Evolutionary conservation across 2,329 filamentous ascomycete genomes (phyloP).

Genomic region (Cordyceps tenuipes): DNA sequence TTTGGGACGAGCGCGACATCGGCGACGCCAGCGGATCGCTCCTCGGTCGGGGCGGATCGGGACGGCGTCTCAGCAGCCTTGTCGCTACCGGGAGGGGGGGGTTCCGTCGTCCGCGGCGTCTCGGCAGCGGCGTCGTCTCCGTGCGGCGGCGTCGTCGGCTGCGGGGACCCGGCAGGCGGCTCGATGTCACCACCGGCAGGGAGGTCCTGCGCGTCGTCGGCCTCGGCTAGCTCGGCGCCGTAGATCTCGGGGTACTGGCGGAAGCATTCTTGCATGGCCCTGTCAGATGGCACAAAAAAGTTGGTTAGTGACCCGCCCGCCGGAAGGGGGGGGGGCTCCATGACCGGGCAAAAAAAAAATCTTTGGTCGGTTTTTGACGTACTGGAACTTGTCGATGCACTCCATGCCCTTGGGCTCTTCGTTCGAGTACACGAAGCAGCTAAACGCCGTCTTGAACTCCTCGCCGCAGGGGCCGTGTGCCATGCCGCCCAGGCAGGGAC

Average conservation of each 20-base stretch:
- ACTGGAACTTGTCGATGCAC: constrained; percentile 97
- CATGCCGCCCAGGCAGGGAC: constrained; percentile 95
- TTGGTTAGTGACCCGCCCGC: constrained; percentile 23
- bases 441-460: constrained; percentile 91
- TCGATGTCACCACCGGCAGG: constrained; percentile 14
- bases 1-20: neutral
- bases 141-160: too few species aligned
- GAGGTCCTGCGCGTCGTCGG: constrained; percentile 40
- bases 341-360: too few species aligned
- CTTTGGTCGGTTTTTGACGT: too few species aligned
- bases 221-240: constrained; percentile 76
- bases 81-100: neutral
- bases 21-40: neutral
- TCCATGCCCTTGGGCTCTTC: constrained; percentile 97
- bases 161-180: neutral
- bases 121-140: neutral
- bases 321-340: too few species aligned
- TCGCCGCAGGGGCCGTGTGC: constrained; percentile 91
- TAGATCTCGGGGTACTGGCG: constrained; percentile 87
- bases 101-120: too few species aligned
- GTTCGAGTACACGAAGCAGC: constrained; percentile 93
- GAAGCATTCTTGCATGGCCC: constrained; percentile 97
- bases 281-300: constrained; percentile 34
- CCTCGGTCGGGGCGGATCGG: neutral
- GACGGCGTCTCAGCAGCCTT: constrained; percentile 4